These are phyloP conservation scores for Triglochin maritima DNA, from an alignment of 106 monocot species.

Conservation along the genomic window DNA sequence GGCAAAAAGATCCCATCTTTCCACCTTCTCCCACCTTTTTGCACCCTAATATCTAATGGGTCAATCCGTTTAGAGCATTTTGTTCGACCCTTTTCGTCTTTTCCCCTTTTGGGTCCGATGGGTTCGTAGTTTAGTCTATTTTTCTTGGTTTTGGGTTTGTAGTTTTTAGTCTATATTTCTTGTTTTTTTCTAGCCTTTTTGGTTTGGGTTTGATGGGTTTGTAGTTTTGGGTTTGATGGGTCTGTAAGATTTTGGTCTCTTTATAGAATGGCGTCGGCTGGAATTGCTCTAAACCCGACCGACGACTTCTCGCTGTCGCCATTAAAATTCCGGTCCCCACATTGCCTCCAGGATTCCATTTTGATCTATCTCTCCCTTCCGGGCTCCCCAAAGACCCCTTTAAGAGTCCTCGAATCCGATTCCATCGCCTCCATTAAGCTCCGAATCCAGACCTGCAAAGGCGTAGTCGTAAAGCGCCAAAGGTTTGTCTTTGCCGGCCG, in stretches of 20 bases:
- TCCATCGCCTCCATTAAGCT: conserved; percentile 75
- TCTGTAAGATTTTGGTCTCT: background rate
- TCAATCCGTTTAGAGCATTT: too few species aligned
- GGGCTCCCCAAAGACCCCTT: conserved; percentile 32
- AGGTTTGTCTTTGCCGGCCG: conserved; percentile 67
- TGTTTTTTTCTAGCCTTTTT: background rate
- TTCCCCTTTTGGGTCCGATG: too few species aligned
- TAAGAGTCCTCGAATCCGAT: conserved; percentile 50
- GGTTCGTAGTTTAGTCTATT: background rate
- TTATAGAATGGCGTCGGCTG: conserved; percentile 44
- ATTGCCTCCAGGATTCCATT: conserved; percentile 38
- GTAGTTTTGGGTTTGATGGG: background rate
- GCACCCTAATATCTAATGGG: too few species aligned
- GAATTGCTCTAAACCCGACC: conserved; percentile 25
- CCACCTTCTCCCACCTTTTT: too few species aligned
- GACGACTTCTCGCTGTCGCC: conserved; percentile 28
- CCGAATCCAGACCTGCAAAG: conserved; percentile 54
- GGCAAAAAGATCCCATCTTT: background rate
- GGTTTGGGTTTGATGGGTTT: background rate
- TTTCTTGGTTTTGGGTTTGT: background rate
- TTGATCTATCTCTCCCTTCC: conserved; percentile 46
- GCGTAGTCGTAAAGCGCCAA: conserved; percentile 64
- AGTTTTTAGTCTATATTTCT: background rate
- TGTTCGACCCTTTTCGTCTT: too few species aligned
- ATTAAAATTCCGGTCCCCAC: conserved; percentile 24